These are phyloP conservation scores for Aspergillus ellipticus DNA, from an alignment of 495 filamentous ascomycete species.

Conservation along the genomic window DNA sequence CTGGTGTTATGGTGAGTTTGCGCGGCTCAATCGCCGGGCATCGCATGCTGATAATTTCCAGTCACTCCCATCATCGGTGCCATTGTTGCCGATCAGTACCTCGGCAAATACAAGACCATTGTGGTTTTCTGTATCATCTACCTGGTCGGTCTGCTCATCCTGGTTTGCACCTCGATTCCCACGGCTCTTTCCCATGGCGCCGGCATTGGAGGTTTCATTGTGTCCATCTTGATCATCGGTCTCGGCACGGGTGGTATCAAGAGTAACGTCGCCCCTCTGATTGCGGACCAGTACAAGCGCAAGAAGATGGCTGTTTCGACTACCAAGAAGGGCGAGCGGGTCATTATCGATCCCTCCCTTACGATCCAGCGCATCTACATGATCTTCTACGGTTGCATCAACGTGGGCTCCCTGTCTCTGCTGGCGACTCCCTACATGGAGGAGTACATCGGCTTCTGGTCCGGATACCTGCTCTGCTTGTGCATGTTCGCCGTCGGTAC, in stretches of 20 bases:
- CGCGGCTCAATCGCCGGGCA: not conserved
- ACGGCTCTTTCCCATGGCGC: constrained; percentile 40
- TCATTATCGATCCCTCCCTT: constrained; percentile 70
- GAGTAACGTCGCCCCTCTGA: constrained; percentile 55
- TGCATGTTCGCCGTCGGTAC: constrained; percentile 57
- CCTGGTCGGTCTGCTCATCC: constrained; percentile 44
- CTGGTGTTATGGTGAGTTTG: constrained; percentile 49
- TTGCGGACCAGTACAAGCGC: constrained; percentile 72
- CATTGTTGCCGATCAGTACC: constrained; percentile 61
- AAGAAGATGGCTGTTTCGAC: constrained; percentile 53
- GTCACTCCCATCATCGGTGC: constrained; percentile 57
- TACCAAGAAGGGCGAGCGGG: constrained; percentile 62
- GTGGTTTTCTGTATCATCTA: constrained; percentile 51
- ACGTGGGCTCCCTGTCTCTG: constrained; percentile 66
- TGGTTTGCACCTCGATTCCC: constrained; percentile 49
- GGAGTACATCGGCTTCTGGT: constrained; percentile 66
- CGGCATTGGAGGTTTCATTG: constrained; percentile 48
- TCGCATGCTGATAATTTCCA: not conserved
- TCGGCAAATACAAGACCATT: constrained; percentile 70
- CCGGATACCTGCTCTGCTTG: constrained; percentile 67
- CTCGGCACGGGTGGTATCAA: constrained; percentile 70
- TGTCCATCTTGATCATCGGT: constrained; percentile 44
- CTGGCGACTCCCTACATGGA: constrained; percentile 66
- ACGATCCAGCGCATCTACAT: constrained; percentile 74
- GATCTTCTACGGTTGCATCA: constrained; percentile 74